These are phyloP conservation scores for Crucihimalaya himalaica DNA, from an alignment of 345 rosid species.

Conservation along the genomic window DNA sequence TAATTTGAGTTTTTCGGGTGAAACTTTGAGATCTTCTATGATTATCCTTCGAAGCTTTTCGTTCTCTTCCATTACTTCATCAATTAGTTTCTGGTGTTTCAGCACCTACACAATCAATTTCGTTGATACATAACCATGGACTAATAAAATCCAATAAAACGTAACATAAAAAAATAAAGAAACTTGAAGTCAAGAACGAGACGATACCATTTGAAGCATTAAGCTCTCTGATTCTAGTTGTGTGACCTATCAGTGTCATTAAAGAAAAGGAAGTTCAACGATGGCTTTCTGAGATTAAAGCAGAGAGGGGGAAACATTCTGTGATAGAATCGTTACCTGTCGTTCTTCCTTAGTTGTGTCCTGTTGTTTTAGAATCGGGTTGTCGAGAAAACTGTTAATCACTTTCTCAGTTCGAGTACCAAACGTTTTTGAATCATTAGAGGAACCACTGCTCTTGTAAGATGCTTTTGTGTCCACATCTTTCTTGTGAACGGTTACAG, in stretches of 20 bases:
- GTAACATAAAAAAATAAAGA: constrained; percentile 19
- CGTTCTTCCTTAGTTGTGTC: constrained; percentile 44
- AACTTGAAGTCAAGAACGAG: background rate
- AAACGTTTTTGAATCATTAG: constrained; percentile 43
- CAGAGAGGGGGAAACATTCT: constrained; percentile 11
- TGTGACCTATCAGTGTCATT: constrained; percentile 48
- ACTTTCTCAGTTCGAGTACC: constrained; percentile 83
- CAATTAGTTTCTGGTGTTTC: constrained; percentile 79
- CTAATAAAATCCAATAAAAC: background rate
- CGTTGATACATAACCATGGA: background rate
- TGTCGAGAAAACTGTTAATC: constrained; percentile 63
- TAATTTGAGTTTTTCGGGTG: constrained; percentile 63
- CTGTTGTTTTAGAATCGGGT: constrained; percentile 59
- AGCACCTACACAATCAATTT: constrained; percentile 51
- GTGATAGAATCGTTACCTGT: constrained; percentile 17
- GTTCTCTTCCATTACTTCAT: constrained; percentile 79
- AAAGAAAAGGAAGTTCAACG: constrained; percentile 2
- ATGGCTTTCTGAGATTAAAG: constrained; percentile 36
- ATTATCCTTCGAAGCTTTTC: constrained; percentile 72
- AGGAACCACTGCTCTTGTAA: constrained; percentile 6
- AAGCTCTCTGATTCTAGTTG: constrained; percentile 67
- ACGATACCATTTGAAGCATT: constrained; percentile 87
- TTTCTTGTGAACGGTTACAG: constrained; percentile 46
- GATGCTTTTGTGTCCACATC: constrained; percentile 32
- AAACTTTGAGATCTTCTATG: constrained; percentile 73